Evolutionary conservation across 2,329 filamentous ascomycete species (phyloP).

Genomic region (Aureobasidium sp.): DNA sequence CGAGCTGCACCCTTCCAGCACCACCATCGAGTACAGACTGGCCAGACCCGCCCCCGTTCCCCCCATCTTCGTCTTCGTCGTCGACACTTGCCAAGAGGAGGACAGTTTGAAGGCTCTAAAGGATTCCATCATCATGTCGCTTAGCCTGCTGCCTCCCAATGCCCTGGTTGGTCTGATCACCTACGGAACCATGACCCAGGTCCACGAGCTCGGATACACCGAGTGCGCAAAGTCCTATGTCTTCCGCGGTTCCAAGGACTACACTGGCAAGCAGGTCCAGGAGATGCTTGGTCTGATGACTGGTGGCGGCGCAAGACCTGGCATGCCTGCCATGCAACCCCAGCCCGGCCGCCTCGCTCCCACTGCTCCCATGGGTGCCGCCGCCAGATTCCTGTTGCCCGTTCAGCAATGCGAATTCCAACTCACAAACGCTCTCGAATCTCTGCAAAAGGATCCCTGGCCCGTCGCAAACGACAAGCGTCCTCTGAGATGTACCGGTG

Average conservation of each 20-base stretch:
- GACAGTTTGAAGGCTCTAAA: slow-evolving; percentile 76
- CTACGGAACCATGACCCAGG: slow-evolving; percentile 92
- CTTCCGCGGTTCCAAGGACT: slow-evolving; percentile 96
- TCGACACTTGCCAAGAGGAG: slow-evolving; percentile 83
- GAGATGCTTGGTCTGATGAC: slow-evolving; percentile 84
- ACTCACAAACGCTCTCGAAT: slow-evolving; percentile 89
- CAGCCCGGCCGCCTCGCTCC: slow-evolving; percentile 56
- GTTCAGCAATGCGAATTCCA: slow-evolving; percentile 96
- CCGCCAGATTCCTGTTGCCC: slow-evolving; percentile 83
- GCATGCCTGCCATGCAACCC: slow-evolving; percentile 55
- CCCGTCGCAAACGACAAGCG: slow-evolving; percentile 90
- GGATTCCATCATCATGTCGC: slow-evolving; percentile 78
- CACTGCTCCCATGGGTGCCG: slow-evolving; percentile 68
- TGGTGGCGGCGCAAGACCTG: slow-evolving; percentile 56
- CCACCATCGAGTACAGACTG: slow-evolving; percentile 82
- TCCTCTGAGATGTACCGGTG: slow-evolving; percentile 83
- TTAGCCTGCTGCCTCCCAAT: slow-evolving; percentile 73
- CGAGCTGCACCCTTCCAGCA: slow-evolving; percentile 72
- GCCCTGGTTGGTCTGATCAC: slow-evolving; percentile 77
- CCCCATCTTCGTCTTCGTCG: slow-evolving; percentile 79
- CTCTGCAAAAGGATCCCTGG: slow-evolving; percentile 95
- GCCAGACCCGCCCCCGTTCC: slow-evolving; percentile 75
- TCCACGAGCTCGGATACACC: slow-evolving; percentile 95
- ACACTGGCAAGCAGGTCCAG: slow-evolving; percentile 96
- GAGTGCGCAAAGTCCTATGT: slow-evolving; percentile 99